Evolutionary conservation across 2,329 filamentous ascomycete genomes (phyloP).

Genomic region (Macroventuria anomochaeta): DNA sequence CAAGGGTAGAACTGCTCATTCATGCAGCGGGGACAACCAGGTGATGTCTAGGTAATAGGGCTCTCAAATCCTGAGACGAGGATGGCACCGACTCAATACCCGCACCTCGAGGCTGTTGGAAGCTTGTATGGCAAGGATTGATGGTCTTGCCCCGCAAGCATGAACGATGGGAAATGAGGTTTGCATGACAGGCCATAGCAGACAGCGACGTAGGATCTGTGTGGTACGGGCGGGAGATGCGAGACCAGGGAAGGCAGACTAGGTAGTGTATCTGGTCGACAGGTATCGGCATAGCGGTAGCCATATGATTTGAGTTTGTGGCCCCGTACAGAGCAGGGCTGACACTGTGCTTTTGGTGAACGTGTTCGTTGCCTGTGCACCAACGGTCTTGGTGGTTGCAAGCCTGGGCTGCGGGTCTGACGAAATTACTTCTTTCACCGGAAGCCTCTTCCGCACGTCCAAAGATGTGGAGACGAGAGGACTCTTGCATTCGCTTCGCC

Average conservation of each 20-base stretch:
- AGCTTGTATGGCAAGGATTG: slow-evolving; percentile 1
- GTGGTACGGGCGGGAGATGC: slow-evolving; percentile 18
- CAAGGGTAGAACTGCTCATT: slow-evolving; percentile 9
- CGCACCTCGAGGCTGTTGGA: slow-evolving; percentile 4
- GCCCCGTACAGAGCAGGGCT: slow-evolving; percentile 3
- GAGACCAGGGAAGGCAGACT: slow-evolving; percentile 5
- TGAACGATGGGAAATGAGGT: slow-evolving; percentile 23
- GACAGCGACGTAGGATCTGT: slow-evolving; percentile 4
- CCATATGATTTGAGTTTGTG: slow-evolving; percentile 9
- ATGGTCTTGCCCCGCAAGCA: slow-evolving; percentile 6
- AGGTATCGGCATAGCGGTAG: slow-evolving; percentile 4
- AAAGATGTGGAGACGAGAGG: slow-evolving; percentile 1
- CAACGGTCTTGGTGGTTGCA: neutral
- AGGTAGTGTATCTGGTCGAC: neutral
- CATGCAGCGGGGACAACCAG: slow-evolving; percentile 12
- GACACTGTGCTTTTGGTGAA: slow-evolving; percentile 10
- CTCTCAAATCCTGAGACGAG: slow-evolving; percentile 14
- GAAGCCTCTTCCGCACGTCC: neutral
- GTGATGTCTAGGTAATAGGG: neutral
- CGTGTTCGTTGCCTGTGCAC: slow-evolving; percentile 5
- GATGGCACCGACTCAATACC: slow-evolving; percentile 7
- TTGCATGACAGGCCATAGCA: slow-evolving; percentile 5
- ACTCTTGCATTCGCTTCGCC: slow-evolving; percentile 1
- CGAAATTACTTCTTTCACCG: neutral
- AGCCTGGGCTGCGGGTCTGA: neutral